phyloP scores from a whole-genome alignment of 148 eudicot species.

The Silene latifolia region DNA sequence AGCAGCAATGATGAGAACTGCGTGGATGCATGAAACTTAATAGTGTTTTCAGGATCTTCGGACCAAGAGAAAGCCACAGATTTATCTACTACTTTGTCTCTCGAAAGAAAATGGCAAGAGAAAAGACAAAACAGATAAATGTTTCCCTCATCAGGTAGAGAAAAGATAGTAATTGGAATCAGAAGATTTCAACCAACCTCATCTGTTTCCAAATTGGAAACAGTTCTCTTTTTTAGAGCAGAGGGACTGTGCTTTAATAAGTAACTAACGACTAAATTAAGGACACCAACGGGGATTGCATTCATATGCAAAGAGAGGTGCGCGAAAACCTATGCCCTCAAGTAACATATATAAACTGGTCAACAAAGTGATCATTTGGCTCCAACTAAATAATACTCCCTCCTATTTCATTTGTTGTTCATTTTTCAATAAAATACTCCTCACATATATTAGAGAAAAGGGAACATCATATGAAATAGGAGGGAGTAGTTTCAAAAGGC shows the following conservation, averaged over 20 bases:
- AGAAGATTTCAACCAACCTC: not conserved
- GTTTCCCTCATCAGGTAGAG: not conserved
- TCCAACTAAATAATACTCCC: too few relatives aligned
- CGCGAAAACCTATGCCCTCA: too few relatives aligned
- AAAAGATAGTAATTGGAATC: not conserved
- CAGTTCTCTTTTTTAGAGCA: not conserved
- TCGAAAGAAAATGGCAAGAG: not conserved
- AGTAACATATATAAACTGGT: too few relatives aligned
- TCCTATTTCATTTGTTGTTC: too few relatives aligned
- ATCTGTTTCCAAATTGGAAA: not conserved
- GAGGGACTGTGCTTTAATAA: not conserved
- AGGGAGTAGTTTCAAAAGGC: too few relatives aligned
- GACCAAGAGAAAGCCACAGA: not conserved
- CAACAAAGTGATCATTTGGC: too few relatives aligned
- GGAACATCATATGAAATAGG: too few relatives aligned
- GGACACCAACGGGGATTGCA: not conserved
- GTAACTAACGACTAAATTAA: not conserved
- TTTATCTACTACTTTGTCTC: not conserved
- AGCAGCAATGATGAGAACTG: not conserved
- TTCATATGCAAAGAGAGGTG: too few relatives aligned
- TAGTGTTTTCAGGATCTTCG: not conserved
- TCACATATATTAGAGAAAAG: too few relatives aligned
- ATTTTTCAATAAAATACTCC: too few relatives aligned
- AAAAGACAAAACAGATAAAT: not conserved
- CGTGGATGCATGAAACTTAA: not conserved